Evolutionary conservation across 352 stramenopile species (phyloP), one percentile per base, ranked within the genome.

Genomic region (Globisporangium megalacanthum): DNA sequence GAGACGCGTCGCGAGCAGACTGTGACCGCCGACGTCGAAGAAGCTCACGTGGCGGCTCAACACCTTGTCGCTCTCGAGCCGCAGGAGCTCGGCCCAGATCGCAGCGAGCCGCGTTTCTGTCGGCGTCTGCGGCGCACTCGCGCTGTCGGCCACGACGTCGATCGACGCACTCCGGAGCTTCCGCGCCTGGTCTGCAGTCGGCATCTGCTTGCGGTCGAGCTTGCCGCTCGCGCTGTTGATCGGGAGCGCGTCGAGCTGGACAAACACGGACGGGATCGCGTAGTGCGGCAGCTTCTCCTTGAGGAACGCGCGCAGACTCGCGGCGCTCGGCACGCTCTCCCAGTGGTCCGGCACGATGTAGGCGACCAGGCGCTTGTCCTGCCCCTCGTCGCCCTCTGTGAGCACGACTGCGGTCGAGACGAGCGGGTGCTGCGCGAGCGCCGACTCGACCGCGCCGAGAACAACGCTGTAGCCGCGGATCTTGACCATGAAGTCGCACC

Each of bases 401-500:
- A 97, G 73, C 33, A 98, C 94, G n/a, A 94, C 86, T 2, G 79
- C 89, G 14, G 83, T 96, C 25, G 80, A 92, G 14, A 97, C 79
- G 33, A 87, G 69, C 41, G 76, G 68, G 51, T 95, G 89, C 67
- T 93, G 77, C 36, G 85, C 87, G 35, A 98, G 82, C 15, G 89
- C 90, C 7, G 86, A 89, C 66, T 97, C 91, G 2, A 98, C 79
- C 17, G 92, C 92, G 33, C 89, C 90, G 7, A 98, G 67, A 29
- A 97, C 94, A 5, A 98, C 89, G 46, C 88, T 97, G 68, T 98
- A 98, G 44, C 94, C 94, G 22, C 93, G 83, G 58, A 98, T 96
- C 75, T 98, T 98, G 55, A 98, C 89, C 90, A 98, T 97, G 57
- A 96, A 97, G 70, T 97, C 92, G 61, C 89, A 97, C 41, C 94